phyloP scores from a whole-genome alignment of 352 stramenopile genomes.

The Peronospora tabacina region DNA sequence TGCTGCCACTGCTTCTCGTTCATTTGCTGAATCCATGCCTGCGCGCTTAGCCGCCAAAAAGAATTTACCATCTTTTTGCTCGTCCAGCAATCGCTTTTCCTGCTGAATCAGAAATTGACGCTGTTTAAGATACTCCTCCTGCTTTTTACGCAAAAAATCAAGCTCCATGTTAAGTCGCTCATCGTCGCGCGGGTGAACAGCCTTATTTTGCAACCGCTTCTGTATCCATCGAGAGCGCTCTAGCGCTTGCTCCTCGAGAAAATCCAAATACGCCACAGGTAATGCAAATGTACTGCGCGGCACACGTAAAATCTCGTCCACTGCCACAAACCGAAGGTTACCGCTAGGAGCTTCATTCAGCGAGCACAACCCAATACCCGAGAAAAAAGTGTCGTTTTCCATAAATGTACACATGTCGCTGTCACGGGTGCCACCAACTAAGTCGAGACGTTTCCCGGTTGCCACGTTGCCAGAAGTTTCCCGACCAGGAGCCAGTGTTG shows the following conservation, averaged over 20 bases:
- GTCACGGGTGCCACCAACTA: conserved; percentile 16
- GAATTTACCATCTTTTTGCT: conserved; percentile 43
- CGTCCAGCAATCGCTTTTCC: conserved; percentile 51
- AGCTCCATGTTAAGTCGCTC: conserved; percentile 42
- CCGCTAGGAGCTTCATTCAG: conserved; percentile 25
- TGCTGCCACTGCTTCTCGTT: conserved; percentile 16
- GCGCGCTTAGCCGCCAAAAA: conserved; percentile 29
- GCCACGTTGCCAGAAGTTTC: conserved; percentile 22
- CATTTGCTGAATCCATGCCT: conserved; percentile 14
- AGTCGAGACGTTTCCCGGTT: conserved; percentile 14
- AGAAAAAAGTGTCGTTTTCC: conserved; percentile 62
- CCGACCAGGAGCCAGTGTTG: conserved; percentile 36
- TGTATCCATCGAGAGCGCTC: conserved; percentile 47
- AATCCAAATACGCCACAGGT: conserved; percentile 66
- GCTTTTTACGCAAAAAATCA: conserved; percentile 56
- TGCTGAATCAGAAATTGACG: conserved; percentile 72
- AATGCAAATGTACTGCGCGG: conserved; percentile 66
- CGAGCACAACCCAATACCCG: conserved; percentile 22
- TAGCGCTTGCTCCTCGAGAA: conserved; percentile 55
- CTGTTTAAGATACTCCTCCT: conserved; percentile 69
- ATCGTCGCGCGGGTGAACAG: conserved; percentile 15
- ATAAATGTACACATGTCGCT: conserved; percentile 40
- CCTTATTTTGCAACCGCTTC: conserved; percentile 30
- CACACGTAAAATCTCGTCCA: conserved; percentile 75
- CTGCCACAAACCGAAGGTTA: conserved; percentile 44